Evolutionary conservation across 2,329 filamentous ascomycete genomes (phyloP).

Genomic region (Alternaria angustiovoidea): DNA sequence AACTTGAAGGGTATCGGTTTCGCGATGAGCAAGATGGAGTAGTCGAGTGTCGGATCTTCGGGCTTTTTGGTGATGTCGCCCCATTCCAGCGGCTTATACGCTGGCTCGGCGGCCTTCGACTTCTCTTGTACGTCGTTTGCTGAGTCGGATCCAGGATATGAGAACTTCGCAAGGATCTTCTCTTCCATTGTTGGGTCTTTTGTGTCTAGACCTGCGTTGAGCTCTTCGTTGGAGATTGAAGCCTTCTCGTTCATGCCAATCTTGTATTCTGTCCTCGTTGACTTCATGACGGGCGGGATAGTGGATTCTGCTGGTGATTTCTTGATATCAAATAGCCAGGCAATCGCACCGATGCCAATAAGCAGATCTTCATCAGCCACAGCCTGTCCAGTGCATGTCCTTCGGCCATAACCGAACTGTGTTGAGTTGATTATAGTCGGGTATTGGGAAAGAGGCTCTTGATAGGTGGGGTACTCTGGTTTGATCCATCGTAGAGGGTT

Average conservation of each 20-base stretch:
- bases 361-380: constrained; percentile 55
- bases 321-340: constrained; percentile 56
- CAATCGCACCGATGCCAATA: constrained; percentile 55
- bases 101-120: constrained; percentile 10
- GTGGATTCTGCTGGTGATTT: constrained; percentile 24
- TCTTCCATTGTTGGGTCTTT: constrained; percentile 33
- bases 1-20: constrained; percentile 58
- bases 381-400: constrained; percentile 55
- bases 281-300: constrained; percentile 6
- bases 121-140: constrained; percentile 12
- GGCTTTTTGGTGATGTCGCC: constrained; percentile 32
- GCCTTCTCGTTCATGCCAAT: constrained; percentile 45
- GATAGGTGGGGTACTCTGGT: constrained; percentile 61
- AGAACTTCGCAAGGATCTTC: constrained; percentile 35
- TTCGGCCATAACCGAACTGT: constrained; percentile 64
- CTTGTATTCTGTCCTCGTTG: constrained; percentile 23
- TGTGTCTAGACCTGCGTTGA: constrained; percentile 40
- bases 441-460: constrained; percentile 59
- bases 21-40: constrained; percentile 55
- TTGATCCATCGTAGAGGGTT: constrained; percentile 69
- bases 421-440: constrained; percentile 63
- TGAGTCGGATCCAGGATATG: constrained; percentile 34
- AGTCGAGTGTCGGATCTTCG: constrained; percentile 55
- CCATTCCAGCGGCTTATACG: constrained; percentile 36
- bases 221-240: constrained; percentile 48